These are phyloP conservation scores for Grosmannia serpens DNA, from an alignment of 2,329 filamentous ascomycete genomes.

Conservation along the genomic window DNA sequence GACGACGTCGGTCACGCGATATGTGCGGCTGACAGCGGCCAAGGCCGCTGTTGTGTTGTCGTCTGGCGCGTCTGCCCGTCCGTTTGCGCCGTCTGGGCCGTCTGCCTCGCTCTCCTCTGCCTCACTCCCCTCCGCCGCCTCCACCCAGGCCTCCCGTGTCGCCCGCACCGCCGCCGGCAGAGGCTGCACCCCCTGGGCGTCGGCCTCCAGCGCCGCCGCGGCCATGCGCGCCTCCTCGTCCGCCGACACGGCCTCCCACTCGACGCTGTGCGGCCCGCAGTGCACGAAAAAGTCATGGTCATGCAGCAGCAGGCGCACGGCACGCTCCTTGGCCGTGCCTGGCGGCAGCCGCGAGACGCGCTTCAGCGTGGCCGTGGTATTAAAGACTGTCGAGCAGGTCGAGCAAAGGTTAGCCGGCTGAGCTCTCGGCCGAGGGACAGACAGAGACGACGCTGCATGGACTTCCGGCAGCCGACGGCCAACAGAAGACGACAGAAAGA, in stretches of 20 bases:
- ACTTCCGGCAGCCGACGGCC: too few species aligned
- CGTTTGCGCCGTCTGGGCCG: neutral
- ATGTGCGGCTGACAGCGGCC: conserved; percentile 18
- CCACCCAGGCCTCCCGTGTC: conserved; percentile 7
- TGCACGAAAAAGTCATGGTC: conserved; percentile 39
- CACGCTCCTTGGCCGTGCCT: conserved; percentile 22
- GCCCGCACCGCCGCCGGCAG: conserved; percentile 7
- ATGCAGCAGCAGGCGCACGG: conserved; percentile 37
- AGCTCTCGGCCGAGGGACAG: neutral
- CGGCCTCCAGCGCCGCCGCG: conserved; percentile 18
- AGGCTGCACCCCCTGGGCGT: conserved; percentile 9
- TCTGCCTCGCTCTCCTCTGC: neutral
- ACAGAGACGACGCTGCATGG: too few species aligned
- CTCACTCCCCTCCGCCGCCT: neutral
- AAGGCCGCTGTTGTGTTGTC: too few species aligned
- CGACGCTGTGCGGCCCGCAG: conserved; percentile 39
- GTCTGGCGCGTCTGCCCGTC: conserved; percentile 6
- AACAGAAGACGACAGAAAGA: neutral
- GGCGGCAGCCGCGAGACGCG: conserved; percentile 32
- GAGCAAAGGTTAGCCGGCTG: too few species aligned
- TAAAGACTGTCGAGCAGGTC: conserved; percentile 20
- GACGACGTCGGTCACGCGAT: conserved; percentile 36
- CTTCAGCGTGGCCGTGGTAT: conserved; percentile 27
- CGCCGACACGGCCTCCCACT: conserved; percentile 24
- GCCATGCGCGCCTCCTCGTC: conserved; percentile 17